Base-by-base conservation (phyloP, 2,329 filamentous ascomycete genomes). In the Chaetothyriales sp. region DNA sequence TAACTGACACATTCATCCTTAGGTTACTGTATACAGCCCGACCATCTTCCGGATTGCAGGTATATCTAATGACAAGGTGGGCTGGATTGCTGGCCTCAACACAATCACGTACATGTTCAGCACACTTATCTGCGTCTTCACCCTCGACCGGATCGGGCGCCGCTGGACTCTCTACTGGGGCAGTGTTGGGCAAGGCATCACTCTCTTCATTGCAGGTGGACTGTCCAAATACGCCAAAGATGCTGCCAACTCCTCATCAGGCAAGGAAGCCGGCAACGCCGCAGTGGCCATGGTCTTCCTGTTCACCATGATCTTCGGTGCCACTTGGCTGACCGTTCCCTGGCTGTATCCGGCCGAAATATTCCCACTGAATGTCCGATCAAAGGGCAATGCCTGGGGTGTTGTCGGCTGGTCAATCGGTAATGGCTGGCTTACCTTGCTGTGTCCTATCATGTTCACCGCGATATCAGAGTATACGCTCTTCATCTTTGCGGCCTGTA, bases 401-500 rank as follows among this genome's bases (percentile, higher is more conserved):
- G 83, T 88, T 0, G 77, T 86, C 0, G 84, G 85, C 0, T 89
- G 84, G 85, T 78, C 74, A 13, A 85, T 88, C 48, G 84, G 85
- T 0, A 86, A 86, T 57, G 83, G 82, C 15, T 85, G 81, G 80
- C 65, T 77, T 63, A 68, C 66, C 0, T 69, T 81, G 0, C 66
- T 81, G 0, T 73, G 75, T 7, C 78, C 78, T 0, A 70, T 75
- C n/a, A 82, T 82, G 67, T 83, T 86, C 62, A 67, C 72, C 51
- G 70, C 73, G 5, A 78, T 88, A 49, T 74, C 77, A 19, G 81
- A 86, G 56, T 86, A 85, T 61, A 87, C 83, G 0, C 70, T 87
- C 1, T 85, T 86, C 63, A 81, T 89, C 48, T 89, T 88, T 59
- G 85, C 77, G 1, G 80, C 76, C 3, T 78, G 76, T 62, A 88